These are phyloP conservation scores for Smallanthus sonchifolius DNA, from an alignment of 129 eudicot genomes.

Conservation along the genomic window DNA sequence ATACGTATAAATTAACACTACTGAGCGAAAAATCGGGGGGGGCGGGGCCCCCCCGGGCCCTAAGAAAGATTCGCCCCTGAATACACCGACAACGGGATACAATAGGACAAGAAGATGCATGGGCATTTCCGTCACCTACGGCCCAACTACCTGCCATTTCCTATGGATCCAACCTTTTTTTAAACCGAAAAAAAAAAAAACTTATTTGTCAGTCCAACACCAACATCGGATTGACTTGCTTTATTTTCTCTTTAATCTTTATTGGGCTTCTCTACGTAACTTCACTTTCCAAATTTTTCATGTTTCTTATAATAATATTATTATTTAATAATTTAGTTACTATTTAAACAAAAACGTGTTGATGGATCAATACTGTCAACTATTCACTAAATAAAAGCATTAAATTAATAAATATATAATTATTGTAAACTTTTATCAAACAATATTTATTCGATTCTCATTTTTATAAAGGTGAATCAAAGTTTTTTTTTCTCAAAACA, in stretches of 20 bases:
- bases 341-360: not conserved
- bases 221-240: slow-evolving; percentile 22
- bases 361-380: not conserved
- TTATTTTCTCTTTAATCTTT: slow-evolving; percentile 1
- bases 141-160: slow-evolving; percentile 24
- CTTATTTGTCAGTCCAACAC: slow-evolving; percentile 17
- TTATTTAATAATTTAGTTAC: too few species aligned
- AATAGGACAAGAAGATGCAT: slow-evolving; percentile 15
- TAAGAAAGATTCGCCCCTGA: too few species aligned
- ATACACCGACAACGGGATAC: slow-evolving; percentile 27
- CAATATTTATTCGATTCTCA: too few species aligned
- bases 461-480: too few species aligned
- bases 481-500: too few species aligned
- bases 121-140: slow-evolving; percentile 33
- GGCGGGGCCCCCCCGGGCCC: too few species aligned
- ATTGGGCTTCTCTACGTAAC: not conserved
- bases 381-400: too few species aligned
- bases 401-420: too few species aligned
- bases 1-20: too few species aligned
- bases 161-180: slow-evolving; percentile 15
- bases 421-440: too few species aligned
- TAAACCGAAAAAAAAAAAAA: not conserved
- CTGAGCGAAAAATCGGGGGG: too few species aligned
- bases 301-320: not conserved
- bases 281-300: slow-evolving; percentile 15